Evolutionary conservation across 73 alveolate genomes (phyloP).

Genomic region (Paramecium tetraurelia): DNA sequence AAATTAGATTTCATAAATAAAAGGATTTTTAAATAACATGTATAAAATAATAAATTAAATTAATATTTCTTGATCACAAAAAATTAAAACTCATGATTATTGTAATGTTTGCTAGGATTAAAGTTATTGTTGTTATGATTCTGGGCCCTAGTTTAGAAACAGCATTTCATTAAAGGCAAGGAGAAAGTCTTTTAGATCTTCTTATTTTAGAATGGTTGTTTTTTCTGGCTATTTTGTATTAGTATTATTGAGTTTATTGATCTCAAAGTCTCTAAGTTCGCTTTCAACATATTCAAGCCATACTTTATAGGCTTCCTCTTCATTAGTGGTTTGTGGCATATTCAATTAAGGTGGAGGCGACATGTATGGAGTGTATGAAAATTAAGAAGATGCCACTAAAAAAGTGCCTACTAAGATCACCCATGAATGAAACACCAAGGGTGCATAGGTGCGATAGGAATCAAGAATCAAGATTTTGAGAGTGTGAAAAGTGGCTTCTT

Average conservation of each 20-base stretch:
- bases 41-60: not conserved
- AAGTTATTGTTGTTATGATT: not conserved
- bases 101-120: not conserved
- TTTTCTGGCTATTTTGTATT: not conserved
- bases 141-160: not conserved
- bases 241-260: not conserved
- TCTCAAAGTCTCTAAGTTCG: conserved; percentile 9
- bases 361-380: conserved; percentile 5
- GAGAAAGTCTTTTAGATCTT: conserved; percentile 27
- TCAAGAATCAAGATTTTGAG: conserved; percentile 22
- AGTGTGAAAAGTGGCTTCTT: conserved; percentile 41
- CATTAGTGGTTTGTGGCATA: not conserved
- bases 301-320: not conserved
- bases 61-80: not conserved
- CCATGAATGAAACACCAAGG: conserved; percentile 13
- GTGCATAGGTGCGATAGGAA: conserved; percentile 33
- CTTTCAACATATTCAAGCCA: conserved; percentile 37
- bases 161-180: conserved; percentile 42
- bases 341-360: conserved; percentile 46
- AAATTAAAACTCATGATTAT: not conserved
- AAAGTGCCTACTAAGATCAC: conserved; percentile 34
- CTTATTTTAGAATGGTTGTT: not conserved
- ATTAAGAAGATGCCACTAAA: conserved; percentile 31
- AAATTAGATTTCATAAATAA: too few relatives aligned
- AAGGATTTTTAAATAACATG: not conserved